phyloP scores from a whole-genome alignment of 1,284 basidiomycete species.

The Malassezia caprae region DNA sequence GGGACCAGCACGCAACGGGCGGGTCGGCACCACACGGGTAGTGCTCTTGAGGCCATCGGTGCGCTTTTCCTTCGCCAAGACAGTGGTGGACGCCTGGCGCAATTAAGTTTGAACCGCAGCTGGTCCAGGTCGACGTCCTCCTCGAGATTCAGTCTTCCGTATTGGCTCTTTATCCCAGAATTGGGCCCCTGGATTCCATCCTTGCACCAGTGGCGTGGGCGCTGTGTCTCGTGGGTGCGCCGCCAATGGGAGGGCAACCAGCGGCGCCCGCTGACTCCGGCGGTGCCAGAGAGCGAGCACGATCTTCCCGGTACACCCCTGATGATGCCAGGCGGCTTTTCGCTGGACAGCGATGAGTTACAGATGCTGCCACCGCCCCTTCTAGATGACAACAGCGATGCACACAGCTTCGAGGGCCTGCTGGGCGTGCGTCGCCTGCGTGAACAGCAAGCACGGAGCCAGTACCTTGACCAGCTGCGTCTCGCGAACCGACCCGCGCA shows the following conservation, averaged over 20 bases:
- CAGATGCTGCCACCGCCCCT: slow-evolving; percentile 41
- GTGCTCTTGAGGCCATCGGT: slow-evolving; percentile 41
- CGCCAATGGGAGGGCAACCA: background rate
- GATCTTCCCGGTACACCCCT: slow-evolving; percentile 39
- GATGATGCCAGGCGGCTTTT: slow-evolving; percentile 41
- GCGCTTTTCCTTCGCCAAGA: slow-evolving; percentile 34
- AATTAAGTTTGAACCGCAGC: slow-evolving; percentile 22
- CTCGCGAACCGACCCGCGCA: slow-evolving; percentile 40
- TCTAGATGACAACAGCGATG: slow-evolving; percentile 32
- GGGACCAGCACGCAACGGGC: background rate
- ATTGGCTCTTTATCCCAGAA: slow-evolving; percentile 3
- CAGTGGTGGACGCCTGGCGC: slow-evolving; percentile 28
- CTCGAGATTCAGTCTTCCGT: background rate
- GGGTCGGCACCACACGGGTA: slow-evolving; percentile 24
- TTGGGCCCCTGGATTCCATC: background rate
- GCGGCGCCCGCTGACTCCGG: too few relatives aligned
- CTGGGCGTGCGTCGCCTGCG: slow-evolving; percentile 39
- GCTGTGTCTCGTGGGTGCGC: background rate
- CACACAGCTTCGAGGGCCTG: slow-evolving; percentile 32
- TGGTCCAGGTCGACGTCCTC: background rate
- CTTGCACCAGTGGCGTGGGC: background rate
- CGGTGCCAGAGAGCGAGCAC: background rate
- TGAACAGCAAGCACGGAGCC: slow-evolving; percentile 29
- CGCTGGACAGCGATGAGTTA: slow-evolving; percentile 34
- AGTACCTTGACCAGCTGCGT: slow-evolving; percentile 28